Percentiles rank a stretch among this genome's conserved stretches.
Evolutionary conservation across 805 yeast species (phyloP).

Genomic region (Pichia phayaonensis): DNA sequence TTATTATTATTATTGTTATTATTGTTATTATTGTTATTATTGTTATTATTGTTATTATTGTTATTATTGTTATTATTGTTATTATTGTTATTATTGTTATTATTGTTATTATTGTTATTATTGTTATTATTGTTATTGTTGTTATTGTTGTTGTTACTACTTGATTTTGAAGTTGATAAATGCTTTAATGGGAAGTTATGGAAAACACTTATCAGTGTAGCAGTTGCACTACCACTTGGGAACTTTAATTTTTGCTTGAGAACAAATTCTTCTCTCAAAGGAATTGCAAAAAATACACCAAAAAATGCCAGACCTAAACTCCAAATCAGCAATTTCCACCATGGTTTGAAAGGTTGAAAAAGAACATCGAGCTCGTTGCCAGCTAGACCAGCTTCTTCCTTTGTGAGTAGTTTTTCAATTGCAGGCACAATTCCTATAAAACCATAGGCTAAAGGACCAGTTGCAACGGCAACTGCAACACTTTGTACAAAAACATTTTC

Average conservation of each 20-base stretch:
- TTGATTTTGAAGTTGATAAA: neutral
- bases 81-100: no score
- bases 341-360: conserved; percentile 27
- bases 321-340: conserved; percentile 67
- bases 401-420: conserved; percentile 75
- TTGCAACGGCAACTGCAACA: conserved; percentile 93
- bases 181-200: conserved; percentile 46
- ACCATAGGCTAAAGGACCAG: conserved; percentile 94
- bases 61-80: no score
- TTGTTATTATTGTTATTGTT: no score
- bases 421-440: conserved; percentile 95
- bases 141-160: no score
- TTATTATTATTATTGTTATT: no score
- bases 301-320: conserved; percentile 81
- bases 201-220: conserved; percentile 80
- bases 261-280: conserved; percentile 78
- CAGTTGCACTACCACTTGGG: conserved; percentile 96
- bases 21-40: no score
- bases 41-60: no score
- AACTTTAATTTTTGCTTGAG: conserved; percentile 82
- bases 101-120: no score
- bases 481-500: conserved; percentile 91
- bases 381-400: conserved; percentile 66
- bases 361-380: neutral
- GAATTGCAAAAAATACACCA: conserved; percentile 93